Evolutionary conservation across 768 basidiomycete genomes (phyloP), one percentile per base, ranked within the genome.

Genomic region (Lyophyllum shimeji): DNA sequence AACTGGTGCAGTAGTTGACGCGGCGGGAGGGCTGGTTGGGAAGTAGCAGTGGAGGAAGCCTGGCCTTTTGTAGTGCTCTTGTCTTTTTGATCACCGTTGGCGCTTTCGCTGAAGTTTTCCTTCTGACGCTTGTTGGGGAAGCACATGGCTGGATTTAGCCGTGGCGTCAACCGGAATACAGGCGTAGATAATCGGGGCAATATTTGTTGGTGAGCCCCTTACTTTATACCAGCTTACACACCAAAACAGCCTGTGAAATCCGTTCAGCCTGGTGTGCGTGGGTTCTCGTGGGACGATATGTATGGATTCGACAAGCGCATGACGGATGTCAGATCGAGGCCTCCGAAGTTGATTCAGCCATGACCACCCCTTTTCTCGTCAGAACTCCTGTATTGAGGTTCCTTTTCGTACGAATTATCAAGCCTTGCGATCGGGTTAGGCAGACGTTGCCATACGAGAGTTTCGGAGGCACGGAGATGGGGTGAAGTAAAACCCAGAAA

Each of bases 111-210:
- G 60, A 71, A 69, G 58, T 71, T 69, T 52, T 64, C 59, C 43
- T 65, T 66, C 60, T 71, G 70, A 25, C 64, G 62, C 58, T 68
- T 71, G 61, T 59, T 68, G 50, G 67, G 62, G 62, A 71, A 71
- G 58, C 71, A 73, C 71, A 73, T 73, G 61, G 52, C 18, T 44
- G n/a, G 21, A 56, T 47, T 37, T 46, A 48, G 42, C 52, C 42
- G 55, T 52, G 50, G 52, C 33, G 50, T 53, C 45, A 55, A 52
- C 25, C 9, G 29, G 29, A 29, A 5, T 29, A 29, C 29, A 29
- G 40, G 29, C 33, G 54, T 51, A 51, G 52, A 51, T 53, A 51
- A 50, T 46, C 44, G 42, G 40, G 7, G 40, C n/a, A 50, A 43
- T 42, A 33, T 46, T 6, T 23, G 33, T 37, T 3, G 15, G 12